A percentile compares a stretch with the other conserved stretches of the same genome.
Conservation (phyloP, 225 moss, liverwort and hornwort genomes). For the Pseudisothecium myosuroides region DNA sequence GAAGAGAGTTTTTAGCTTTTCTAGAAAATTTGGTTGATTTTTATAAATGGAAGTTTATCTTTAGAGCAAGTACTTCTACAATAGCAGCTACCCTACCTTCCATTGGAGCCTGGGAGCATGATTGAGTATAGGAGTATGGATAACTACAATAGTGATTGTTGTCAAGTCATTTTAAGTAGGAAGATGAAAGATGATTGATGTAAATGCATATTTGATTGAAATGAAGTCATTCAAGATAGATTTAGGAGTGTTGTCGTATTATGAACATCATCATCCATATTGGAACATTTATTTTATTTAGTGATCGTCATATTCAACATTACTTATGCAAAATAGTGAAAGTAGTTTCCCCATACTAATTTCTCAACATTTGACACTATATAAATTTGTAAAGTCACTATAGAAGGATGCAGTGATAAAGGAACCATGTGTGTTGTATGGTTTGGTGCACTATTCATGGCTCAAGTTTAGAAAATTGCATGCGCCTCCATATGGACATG, state of each 20-base stretch:
- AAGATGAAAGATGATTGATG: background rate
- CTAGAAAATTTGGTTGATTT: background rate
- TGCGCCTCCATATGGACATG: no score
- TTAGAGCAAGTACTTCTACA: no score
- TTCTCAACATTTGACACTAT: no score
- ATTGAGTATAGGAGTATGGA: no score
- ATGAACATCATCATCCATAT: background rate
- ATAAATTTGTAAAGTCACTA: no score
- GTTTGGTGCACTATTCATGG: no score
- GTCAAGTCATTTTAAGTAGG: background rate
- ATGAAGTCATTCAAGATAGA: background rate
- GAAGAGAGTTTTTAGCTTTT: rapidly evolving
- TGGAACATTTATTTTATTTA: background rate
- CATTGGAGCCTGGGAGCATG: background rate
- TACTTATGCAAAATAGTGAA: no score
- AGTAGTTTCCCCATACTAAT: no score
- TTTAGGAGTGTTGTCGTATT: rapidly evolving
- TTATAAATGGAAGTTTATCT: background rate
- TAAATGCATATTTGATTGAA: background rate
- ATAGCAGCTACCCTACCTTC: no score
- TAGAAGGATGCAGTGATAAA: no score
- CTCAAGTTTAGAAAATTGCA: no score
- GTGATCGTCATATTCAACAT: rapidly evolving
- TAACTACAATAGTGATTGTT: background rate
- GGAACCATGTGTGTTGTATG: no score